These are phyloP conservation scores for Paraphaeosphaeria sporulosa DNA, from an alignment of 2,329 filamentous ascomycete genomes.

Conservation along the genomic window DNA sequence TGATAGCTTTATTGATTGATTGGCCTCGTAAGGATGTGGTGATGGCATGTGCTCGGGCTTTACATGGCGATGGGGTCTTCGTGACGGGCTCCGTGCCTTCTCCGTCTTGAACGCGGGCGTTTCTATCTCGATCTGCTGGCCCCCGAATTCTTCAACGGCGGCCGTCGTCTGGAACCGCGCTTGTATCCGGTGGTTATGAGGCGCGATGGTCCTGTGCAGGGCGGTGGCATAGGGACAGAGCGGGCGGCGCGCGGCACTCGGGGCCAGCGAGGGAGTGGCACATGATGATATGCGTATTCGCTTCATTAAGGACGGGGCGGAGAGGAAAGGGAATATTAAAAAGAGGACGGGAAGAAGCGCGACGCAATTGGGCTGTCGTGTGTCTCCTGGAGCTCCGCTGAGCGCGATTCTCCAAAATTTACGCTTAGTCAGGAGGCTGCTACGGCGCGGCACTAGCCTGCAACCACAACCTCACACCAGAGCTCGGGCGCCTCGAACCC, in stretches of 20 bases:
- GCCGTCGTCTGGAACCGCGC: conserved; percentile 31
- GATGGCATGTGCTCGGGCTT: conserved; percentile 65
- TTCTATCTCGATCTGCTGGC: conserved; percentile 24
- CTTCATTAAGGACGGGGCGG: conserved; percentile 58
- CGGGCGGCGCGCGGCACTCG: conserved; percentile 53
- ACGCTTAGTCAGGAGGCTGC: conserved; percentile 19
- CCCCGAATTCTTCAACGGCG: conserved; percentile 20
- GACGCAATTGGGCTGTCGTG: conserved; percentile 23
- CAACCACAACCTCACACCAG: conserved; percentile 26
- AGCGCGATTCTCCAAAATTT: conserved; percentile 45
- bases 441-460: conserved; percentile 21
- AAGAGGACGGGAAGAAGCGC: conserved; percentile 13
- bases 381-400: conserved; percentile 35
- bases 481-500: conserved; percentile 26
- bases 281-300: conserved; percentile 67
- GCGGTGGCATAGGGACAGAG: conserved; percentile 41
- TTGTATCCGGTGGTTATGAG: conserved; percentile 41
- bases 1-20: conserved; percentile 84
- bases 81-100: conserved; percentile 12
- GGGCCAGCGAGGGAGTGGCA: conserved; percentile 66
- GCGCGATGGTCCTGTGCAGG: conserved; percentile 34
- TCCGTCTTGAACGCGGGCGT: conserved; percentile 11
- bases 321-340: conserved; percentile 21
- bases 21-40: conserved; percentile 72
- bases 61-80: conserved; percentile 24